These are phyloP conservation scores for Flaveria ramosissima DNA, from an alignment of 129 eudicot genomes.

Conservation along the genomic window DNA sequence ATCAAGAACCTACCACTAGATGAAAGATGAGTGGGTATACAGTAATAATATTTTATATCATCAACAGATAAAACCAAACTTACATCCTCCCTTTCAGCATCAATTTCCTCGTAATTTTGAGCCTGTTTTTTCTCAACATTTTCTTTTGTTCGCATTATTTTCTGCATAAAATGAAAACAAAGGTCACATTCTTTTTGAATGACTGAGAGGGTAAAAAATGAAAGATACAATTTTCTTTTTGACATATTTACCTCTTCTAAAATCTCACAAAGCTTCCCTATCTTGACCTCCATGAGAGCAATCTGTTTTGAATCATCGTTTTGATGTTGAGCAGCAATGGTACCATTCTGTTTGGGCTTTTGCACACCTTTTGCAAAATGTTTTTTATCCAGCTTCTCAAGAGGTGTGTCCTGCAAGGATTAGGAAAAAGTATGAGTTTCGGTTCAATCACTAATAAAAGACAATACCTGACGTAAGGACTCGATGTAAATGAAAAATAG, in stretches of 20 bases:
- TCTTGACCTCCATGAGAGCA: constrained; percentile 79
- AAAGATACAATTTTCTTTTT: background rate
- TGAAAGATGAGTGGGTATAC: too few relatives aligned
- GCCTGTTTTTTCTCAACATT: constrained; percentile 92
- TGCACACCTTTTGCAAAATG: constrained; percentile 80
- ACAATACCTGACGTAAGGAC: constrained; percentile 37
- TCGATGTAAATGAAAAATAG: constrained; percentile 29
- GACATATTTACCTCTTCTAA: constrained; percentile 59
- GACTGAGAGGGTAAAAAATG: background rate
- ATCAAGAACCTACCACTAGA: background rate
- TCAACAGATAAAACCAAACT: background rate
- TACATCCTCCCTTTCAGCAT: constrained; percentile 90
- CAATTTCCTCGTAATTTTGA: constrained; percentile 84
- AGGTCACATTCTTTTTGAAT: background rate
- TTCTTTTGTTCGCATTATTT: constrained; percentile 75
- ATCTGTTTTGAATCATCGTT: constrained; percentile 64
- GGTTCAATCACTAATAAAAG: background rate
- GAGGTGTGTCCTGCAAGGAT: constrained; percentile 74
- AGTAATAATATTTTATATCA: background rate
- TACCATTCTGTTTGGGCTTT: constrained; percentile 59
- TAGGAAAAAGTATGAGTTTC: background rate
- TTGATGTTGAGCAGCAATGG: constrained; percentile 42
- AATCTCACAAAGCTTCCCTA: constrained; percentile 77
- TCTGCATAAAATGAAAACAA: constrained; percentile 46
- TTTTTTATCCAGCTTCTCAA: constrained; percentile 79